Base-by-base conservation (phyloP, 2,329 filamentous ascomycete genomes). In the Calonectria hongkongensis region DNA sequence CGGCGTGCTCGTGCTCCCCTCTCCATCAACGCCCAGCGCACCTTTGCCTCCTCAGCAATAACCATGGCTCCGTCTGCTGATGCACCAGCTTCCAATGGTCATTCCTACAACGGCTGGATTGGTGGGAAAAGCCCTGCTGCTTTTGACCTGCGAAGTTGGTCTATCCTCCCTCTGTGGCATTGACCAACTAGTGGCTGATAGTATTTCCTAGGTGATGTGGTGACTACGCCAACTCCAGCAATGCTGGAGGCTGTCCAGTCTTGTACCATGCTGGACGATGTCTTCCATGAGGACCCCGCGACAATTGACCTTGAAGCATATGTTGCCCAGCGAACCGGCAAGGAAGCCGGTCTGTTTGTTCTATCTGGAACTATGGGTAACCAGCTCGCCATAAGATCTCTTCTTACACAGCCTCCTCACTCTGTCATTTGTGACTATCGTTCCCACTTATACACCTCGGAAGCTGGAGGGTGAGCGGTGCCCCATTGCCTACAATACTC, bases 331-430 rank as follows among this genome's bases (percentile, higher is more conserved):
- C 88, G 97, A 4, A 91, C 94, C 0, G 91, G 91, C 77, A 95
- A 97, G 78, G 93, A 95, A 79, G 92, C 91, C 9, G 94, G 91
- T 0, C 87, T 98, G 5, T 92, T 98, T 67, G 94, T 98, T 68
- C 88, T 97, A 72, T 97, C 94, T 0, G 96, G 96, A 4, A 98
- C 96, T 5, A 98, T 98, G 95, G 95, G 95, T 48, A 98, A 98
- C 85, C 95, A 98, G 83, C 87, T 98, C 21, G 93, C 94, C 0
- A 88, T 98, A 50, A 92, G 96, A 47, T 89, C 94, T 1, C 93
- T 97, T 72, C 88, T 98, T 16, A 89, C 88, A 0, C 93, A 94
- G 73, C 95, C 96, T 16, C 96, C 96, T 0, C 92, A 98, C 82
- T 90, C 90, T 9, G 90, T 98, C 6, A 86, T 98, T 10, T 95